Evolutionary conservation across 805 yeast genomes (phyloP), one percentile per base, ranked within the genome.

Genomic region (Yarrowia alimentaria): DNA sequence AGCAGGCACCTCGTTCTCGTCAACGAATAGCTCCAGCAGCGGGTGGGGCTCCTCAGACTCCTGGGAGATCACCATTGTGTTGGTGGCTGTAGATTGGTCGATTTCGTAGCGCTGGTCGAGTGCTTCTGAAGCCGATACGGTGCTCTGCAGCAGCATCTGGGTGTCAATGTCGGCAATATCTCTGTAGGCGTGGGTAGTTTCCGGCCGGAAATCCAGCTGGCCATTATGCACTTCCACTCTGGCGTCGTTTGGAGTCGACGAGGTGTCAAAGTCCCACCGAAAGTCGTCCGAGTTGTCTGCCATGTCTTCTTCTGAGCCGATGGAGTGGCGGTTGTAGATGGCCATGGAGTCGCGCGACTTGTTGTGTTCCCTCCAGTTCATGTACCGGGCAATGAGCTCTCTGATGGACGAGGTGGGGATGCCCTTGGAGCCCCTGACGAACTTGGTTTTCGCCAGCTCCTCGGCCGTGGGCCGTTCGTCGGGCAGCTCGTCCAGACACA

Each of bases 401-500:
- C 80, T 80, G 54, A 93, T 67, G 0, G 77, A 66, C 3, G 74
- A 45, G 0, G 88, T 83, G 3, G 89, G 79, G 2, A 76, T 63
- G 56, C 73, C 76, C 57, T 78, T 80, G 63, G 84, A 79, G 35
- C 72, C 64, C 56, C 77, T 78, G 45, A 93, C 77, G 55, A 91
- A 83, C 64, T 78, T 85, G 45, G 89, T 76, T 61, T 83, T 86
- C 53, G 79, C 66, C 37, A 93, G 68, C 32, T 85, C 96, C 38
- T 88, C 96, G 2, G 98, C 97, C 34, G 78, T 71, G 0, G 91
- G 85, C 58, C 99, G 74, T 61, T 86, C 94, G 12, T 79, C 83
- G 0, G 98, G 95, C 53, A 85, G 86, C 65, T 94, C 99, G 64
- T 94, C 98, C 33, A 93, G 72, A 68, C 98, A 91, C 38, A 84